Conservation (phyloP, 2,329 filamentous ascomycete species). For the Epichloe sylvatica region DNA sequence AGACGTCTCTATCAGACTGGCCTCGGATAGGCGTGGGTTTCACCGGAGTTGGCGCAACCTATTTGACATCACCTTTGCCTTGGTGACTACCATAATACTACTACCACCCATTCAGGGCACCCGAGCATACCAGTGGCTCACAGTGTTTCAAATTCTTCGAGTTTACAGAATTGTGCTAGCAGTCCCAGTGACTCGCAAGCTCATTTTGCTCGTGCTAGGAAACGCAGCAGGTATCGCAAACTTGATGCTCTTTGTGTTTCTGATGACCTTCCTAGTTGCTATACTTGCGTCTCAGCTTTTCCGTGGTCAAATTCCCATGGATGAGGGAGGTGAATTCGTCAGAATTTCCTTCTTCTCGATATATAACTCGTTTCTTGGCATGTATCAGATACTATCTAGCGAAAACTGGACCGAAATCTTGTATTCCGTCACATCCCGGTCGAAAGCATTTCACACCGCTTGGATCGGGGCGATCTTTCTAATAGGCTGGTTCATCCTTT, state of each 20-base stretch:
- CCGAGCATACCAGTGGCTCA: slow-evolving; percentile 74
- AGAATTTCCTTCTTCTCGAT: slow-evolving; percentile 74
- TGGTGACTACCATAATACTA: slow-evolving; percentile 74
- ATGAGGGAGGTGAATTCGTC: slow-evolving; percentile 47
- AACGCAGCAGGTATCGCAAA: slow-evolving; percentile 89
- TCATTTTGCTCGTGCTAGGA: slow-evolving; percentile 78
- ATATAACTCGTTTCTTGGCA: slow-evolving; percentile 90
- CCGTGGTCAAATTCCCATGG: slow-evolving; percentile 62
- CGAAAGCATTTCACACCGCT: slow-evolving; percentile 51
- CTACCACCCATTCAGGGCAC: slow-evolving; percentile 65
- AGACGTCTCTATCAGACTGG: slow-evolving; percentile 71
- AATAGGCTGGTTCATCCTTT: slow-evolving; percentile 88
- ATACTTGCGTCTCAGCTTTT: slow-evolving; percentile 92
- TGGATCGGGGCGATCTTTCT: slow-evolving; percentile 90
- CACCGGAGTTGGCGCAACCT: slow-evolving; percentile 60
- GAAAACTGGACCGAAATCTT: slow-evolving; percentile 90
- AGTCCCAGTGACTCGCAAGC: slow-evolving; percentile 70
- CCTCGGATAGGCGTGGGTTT: slow-evolving; percentile 69
- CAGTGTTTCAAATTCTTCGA: slow-evolving; percentile 82
- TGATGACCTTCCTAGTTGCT: slow-evolving; percentile 85
- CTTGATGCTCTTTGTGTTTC: slow-evolving; percentile 87
- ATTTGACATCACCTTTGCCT: slow-evolving; percentile 64
- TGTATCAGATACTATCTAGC: slow-evolving; percentile 94
- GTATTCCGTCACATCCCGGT: slow-evolving; percentile 64
- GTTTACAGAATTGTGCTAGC: slow-evolving; percentile 86